These are phyloP conservation scores for Pogostemon cablin DNA, from an alignment of 257 asterid species.

Conservation along the genomic window DNA sequence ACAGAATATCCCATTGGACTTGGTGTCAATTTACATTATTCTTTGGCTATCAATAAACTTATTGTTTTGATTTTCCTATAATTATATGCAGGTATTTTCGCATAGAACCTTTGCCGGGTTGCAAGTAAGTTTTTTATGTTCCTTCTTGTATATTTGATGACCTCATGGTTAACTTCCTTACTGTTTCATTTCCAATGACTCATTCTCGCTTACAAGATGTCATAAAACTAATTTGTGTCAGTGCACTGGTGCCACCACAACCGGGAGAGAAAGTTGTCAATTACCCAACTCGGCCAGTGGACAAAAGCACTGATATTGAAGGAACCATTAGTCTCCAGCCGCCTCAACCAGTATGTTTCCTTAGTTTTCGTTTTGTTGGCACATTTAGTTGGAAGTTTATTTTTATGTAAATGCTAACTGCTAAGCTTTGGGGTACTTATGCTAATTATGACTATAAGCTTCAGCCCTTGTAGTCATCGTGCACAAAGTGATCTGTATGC, in stretches of 20 bases:
- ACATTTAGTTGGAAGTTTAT: too few species aligned
- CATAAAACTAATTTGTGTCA: constrained; percentile 40
- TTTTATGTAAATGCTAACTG: too few species aligned
- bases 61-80: constrained; percentile 11
- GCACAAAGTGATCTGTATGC: too few species aligned
- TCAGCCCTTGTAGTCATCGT: too few species aligned
- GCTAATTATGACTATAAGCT: too few species aligned
- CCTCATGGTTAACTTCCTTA: constrained; percentile 13
- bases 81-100: constrained; percentile 73
- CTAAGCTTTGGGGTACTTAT: too few species aligned
- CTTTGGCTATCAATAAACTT: constrained; percentile 23
- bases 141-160: neutral
- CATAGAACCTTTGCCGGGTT: constrained; percentile 93
- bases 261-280: constrained; percentile 92
- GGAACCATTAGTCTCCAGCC: constrained; percentile 97
- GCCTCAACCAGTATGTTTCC: constrained; percentile 72
- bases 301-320: constrained; percentile 85
- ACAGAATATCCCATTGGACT: constrained; percentile 14
- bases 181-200: neutral
- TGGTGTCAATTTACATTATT: constrained; percentile 11
- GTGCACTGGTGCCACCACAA: constrained; percentile 84
- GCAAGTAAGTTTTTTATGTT: constrained; percentile 65
- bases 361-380: neutral
- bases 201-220: neutral
- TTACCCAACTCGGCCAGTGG: constrained; percentile 95